These are phyloP conservation scores for Suillus brevipes DNA, from an alignment of 768 basidiomycete species.

Conservation along the genomic window DNA sequence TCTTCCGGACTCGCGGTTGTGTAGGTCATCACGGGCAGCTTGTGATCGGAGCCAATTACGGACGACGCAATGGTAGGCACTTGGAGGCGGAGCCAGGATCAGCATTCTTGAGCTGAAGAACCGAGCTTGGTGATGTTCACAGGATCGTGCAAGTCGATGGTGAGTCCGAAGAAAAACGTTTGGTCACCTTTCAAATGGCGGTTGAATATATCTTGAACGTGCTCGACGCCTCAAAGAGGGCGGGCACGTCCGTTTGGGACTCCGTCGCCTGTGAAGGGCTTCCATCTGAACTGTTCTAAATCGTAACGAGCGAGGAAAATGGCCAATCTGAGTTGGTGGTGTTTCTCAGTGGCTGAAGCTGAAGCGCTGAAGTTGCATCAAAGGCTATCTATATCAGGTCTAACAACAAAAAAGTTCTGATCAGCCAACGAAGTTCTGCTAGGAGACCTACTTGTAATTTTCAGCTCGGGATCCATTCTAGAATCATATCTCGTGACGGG, in stretches of 20 bases:
- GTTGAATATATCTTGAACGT: not conserved
- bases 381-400: not conserved
- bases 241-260: not conserved
- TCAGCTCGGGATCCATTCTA: no score
- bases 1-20: not conserved
- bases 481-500: no score
- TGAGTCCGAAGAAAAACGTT: not conserved
- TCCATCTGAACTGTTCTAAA: no score
- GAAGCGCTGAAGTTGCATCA: no score
- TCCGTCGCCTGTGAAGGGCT: no score
- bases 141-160: not conserved
- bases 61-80: not conserved
- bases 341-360: no score
- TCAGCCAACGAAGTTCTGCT: not conserved
- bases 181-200: not conserved
- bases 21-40: not conserved
- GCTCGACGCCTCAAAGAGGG: not conserved
- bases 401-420: no score
- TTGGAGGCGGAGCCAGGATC: not conserved
- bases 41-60: not conserved
- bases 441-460: no score
- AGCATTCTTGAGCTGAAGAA: not conserved
- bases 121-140: not conserved
- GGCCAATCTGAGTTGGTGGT: no score
- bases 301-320: no score